Conservation (phyloP, 2,329 filamentous ascomycete species). For the Ophiostoma himal-ulmi region DNA sequence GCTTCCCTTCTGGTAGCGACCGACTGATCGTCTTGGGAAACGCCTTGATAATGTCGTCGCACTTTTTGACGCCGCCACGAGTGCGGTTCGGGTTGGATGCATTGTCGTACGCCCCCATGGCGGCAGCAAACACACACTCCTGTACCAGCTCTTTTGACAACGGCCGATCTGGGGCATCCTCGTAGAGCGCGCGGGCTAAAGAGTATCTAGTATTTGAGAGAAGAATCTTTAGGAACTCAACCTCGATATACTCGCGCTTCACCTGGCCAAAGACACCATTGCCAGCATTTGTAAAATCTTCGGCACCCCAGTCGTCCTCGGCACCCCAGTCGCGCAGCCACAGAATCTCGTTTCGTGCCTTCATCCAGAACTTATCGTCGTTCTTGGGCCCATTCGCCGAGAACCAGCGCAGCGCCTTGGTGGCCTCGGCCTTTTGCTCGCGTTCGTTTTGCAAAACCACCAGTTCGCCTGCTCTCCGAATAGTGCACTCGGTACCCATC, state of each 20-base stretch:
- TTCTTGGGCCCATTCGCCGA: constrained; percentile 46
- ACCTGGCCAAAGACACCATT: constrained; percentile 56
- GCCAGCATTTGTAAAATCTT: constrained; percentile 25
- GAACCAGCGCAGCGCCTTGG: constrained; percentile 53
- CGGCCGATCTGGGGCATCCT: constrained; percentile 45
- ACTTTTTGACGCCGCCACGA: constrained; percentile 70
- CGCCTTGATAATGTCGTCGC: constrained; percentile 62
- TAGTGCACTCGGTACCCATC: constrained; percentile 44
- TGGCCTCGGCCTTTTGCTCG: constrained; percentile 58
- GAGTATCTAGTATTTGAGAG: constrained; percentile 55
- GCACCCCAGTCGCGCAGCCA: constrained; percentile 71
- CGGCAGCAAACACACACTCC: constrained; percentile 55
- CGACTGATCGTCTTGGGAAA: constrained; percentile 54
- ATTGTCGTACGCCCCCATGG: constrained; percentile 70
- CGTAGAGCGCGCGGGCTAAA: constrained; percentile 58
- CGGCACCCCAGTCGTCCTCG: constrained; percentile 36
- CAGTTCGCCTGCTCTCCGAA: constrained; percentile 56
- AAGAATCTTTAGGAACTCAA: constrained; percentile 63
- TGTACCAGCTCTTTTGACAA: constrained; percentile 49
- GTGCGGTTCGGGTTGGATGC: constrained; percentile 75
- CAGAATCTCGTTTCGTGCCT: constrained; percentile 57
- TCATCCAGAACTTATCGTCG: constrained; percentile 60
- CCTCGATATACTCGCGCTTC: constrained; percentile 56
- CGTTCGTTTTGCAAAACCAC: constrained; percentile 56
- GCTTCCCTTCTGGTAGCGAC: constrained; percentile 46